Percentiles rank a stretch among this genome's conserved stretches.
Conservation (phyloP, 2,329 filamentous ascomycete genomes). For the Hymenoscyphus fructigenus region DNA sequence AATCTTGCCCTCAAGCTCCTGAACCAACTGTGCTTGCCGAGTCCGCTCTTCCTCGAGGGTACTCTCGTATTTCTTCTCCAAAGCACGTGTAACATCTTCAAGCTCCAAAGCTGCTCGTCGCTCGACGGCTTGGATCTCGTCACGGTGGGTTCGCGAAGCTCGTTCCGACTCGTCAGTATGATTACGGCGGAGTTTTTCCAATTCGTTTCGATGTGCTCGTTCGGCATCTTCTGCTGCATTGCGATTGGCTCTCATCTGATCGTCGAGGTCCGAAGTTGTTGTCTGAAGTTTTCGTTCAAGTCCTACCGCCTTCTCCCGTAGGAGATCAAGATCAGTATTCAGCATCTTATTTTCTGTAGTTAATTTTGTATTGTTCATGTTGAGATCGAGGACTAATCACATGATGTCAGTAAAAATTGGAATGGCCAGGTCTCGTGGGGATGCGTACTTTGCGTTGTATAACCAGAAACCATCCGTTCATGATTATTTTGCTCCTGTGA, state of each 20-base stretch:
- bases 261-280: constrained; percentile 50
- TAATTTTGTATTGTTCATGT: constrained; percentile 40
- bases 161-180: constrained; percentile 56
- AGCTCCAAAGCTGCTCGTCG: constrained; percentile 54
- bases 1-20: constrained; percentile 58
- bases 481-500: constrained; percentile 66
- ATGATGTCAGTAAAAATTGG: background rate
- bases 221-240: constrained; percentile 53
- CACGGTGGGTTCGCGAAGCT: constrained; percentile 60
- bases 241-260: constrained; percentile 49
- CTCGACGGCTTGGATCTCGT: constrained; percentile 65
- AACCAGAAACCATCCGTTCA: constrained; percentile 71
- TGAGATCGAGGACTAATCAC: constrained; percentile 46
- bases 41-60: constrained; percentile 66
- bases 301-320: constrained; percentile 42
- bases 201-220: constrained; percentile 54
- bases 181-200: constrained; percentile 52
- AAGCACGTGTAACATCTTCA: constrained; percentile 33
- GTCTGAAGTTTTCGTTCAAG: constrained; percentile 45
- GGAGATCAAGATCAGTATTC: constrained; percentile 66
- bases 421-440: background rate
- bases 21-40: constrained; percentile 59
- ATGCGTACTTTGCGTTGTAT: constrained; percentile 43
- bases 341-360: constrained; percentile 49
- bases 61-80: constrained; percentile 34